phyloP scores from a whole-genome alignment of 495 filamentous ascomycete species.

The Daldinia decipiens region DNA sequence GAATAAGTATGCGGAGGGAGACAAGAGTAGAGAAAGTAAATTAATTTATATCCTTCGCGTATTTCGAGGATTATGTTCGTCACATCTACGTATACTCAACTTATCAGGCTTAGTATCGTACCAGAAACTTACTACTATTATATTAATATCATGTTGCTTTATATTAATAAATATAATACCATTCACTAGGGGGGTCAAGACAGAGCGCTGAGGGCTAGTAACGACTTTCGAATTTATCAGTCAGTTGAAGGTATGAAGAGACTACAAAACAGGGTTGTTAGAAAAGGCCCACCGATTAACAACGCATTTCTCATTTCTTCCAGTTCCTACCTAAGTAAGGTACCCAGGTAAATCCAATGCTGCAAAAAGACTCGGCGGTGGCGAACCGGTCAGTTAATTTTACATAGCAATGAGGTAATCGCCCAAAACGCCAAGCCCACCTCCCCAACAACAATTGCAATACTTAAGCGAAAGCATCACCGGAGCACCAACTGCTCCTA shows the following conservation, averaged over 20 bases:
- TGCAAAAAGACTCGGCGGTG: neutral
- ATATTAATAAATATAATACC: neutral
- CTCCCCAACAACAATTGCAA: neutral
- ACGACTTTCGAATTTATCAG: neutral
- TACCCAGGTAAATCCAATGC: neutral
- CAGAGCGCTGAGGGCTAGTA: neutral
- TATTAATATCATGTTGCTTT: neutral
- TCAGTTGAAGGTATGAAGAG: neutral
- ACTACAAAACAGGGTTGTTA: neutral
- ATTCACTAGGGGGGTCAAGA: neutral
- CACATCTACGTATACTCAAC: neutral
- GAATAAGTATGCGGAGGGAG: too few species aligned
- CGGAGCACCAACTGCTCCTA: neutral
- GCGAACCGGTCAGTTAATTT: neutral
- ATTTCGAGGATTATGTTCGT: neutral
- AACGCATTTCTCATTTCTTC: neutral
- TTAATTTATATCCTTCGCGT: neutral
- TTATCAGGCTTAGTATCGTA: neutral
- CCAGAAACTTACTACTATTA: too few species aligned
- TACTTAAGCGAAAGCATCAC: neutral
- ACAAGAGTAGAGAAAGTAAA: neutral
- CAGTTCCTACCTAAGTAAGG: neutral
- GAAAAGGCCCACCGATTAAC: neutral
- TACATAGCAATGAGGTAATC: neutral
- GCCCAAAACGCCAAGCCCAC: neutral